Conservation (phyloP, 768 basidiomycete species). For the Lactifluus hygrophoroides region DNA sequence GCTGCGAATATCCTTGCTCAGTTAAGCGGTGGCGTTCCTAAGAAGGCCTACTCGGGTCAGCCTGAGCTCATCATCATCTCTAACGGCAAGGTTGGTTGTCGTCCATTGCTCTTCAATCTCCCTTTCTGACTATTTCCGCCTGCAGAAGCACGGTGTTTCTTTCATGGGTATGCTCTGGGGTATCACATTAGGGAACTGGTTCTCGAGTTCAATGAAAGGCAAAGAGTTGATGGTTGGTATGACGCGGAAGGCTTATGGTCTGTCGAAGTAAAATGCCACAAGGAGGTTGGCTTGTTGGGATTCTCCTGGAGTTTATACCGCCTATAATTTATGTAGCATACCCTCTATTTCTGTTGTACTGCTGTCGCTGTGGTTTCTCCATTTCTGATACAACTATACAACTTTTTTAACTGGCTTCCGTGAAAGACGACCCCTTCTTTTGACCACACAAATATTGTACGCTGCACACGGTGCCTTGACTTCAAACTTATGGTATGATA, state of each 20-base stretch:
- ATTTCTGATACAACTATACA: too few relatives aligned
- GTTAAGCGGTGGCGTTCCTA: slow-evolving; percentile 30
- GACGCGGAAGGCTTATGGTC: slow-evolving; percentile 1
- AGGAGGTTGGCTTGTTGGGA: background rate
- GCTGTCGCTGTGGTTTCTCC: too few relatives aligned
- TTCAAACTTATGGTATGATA: too few relatives aligned
- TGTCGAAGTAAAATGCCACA: background rate
- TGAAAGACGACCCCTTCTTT: too few relatives aligned
- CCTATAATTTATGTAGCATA: slow-evolving; percentile 8
- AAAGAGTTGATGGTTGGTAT: slow-evolving; percentile 6
- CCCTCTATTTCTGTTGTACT: background rate
- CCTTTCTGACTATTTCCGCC: background rate
- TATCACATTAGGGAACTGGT: too few relatives aligned
- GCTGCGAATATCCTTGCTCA: slow-evolving; percentile 41
- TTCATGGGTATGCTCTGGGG: slow-evolving; percentile 12
- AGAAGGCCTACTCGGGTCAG: slow-evolving; percentile 41
- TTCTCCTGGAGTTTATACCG: background rate
- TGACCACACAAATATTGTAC: too few relatives aligned
- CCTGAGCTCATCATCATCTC: slow-evolving; percentile 39
- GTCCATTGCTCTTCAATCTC: background rate
- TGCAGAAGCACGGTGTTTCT: slow-evolving; percentile 8
- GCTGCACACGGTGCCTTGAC: too few relatives aligned
- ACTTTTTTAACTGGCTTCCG: too few relatives aligned
- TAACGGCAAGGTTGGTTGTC: slow-evolving; percentile 17
- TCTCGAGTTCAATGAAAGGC: slow-evolving; percentile 13